phyloP scores from a whole-genome alignment of 208 protist genomes.

The Trypanosomatidae sp. region DNA sequence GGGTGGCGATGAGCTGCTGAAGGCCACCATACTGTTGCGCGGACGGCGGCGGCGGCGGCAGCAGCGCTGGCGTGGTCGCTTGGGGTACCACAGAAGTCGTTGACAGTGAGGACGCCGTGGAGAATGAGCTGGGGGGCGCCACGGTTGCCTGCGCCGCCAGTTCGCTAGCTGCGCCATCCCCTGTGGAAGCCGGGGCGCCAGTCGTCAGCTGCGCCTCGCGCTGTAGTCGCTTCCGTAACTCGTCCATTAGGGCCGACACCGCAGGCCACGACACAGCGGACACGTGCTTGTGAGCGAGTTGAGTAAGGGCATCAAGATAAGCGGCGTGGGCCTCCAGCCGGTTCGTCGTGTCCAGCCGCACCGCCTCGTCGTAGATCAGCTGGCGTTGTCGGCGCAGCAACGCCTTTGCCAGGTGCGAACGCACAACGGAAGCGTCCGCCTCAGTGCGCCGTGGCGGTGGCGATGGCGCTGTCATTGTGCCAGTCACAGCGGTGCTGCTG shows the following conservation, averaged over 20 bases:
- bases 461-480: background rate
- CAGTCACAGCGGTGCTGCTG: background rate
- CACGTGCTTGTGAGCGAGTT: constrained; percentile 29
- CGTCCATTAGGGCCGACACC: constrained; percentile 27
- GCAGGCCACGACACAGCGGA: constrained; percentile 31
- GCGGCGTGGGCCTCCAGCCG: constrained; percentile 34
- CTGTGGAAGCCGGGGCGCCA: constrained; percentile 13
- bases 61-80: background rate
- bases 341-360: constrained; percentile 32
- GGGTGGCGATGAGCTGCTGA: constrained; percentile 38
- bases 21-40: constrained; percentile 17
- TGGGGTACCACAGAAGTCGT: background rate
- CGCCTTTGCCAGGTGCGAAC: constrained; percentile 18
- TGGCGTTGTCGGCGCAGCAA: constrained; percentile 39
- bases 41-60: background rate
- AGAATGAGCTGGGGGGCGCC: background rate
- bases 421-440: constrained; percentile 1
- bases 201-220: constrained; percentile 27
- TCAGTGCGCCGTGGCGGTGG: background rate
- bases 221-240: constrained; percentile 32
- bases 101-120: background rate
- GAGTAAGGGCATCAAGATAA: constrained; percentile 54
- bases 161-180: background rate
- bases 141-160: background rate
- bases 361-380: constrained; percentile 38